Percentiles rank a stretch among this genome's conserved stretches.
phyloP scores from a whole-genome alignment of 2,329 filamentous ascomycete genomes.

The Hyphodiscus sp. region DNA sequence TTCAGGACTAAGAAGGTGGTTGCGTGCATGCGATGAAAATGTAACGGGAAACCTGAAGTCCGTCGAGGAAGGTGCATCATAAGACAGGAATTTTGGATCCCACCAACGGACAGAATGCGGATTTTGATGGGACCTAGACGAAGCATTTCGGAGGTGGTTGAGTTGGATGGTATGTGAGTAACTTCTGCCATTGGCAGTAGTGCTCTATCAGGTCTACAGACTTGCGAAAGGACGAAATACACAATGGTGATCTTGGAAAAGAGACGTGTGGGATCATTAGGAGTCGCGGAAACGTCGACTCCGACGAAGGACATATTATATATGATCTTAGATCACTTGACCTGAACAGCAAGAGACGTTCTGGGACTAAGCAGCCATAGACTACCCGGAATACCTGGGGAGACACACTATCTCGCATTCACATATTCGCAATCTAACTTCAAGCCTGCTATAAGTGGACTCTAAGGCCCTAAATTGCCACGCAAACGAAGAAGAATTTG shows the following conservation, averaged over 20 bases:
- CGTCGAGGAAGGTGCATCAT: neutral
- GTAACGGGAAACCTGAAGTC: neutral
- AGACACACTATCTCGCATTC: neutral
- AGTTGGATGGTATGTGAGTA: neutral
- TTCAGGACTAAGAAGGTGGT: neutral
- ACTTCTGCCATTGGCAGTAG: neutral
- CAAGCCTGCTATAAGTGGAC: neutral
- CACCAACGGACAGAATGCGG: neutral
- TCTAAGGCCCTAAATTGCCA: neutral
- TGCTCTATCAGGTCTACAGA: neutral
- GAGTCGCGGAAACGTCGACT: neutral
- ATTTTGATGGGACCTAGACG: neutral
- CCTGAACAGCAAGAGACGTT: neutral
- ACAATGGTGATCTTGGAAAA: neutral
- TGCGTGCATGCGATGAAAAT: neutral
- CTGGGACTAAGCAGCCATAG: neutral
- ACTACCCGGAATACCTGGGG: neutral
- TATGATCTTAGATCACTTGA: neutral
- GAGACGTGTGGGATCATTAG: neutral
- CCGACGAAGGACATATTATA: neutral
- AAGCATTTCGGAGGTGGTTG: neutral
- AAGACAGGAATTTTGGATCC: neutral
- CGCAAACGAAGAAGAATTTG: neutral
- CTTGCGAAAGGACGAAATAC: neutral
- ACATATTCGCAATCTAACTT: neutral